Evolutionary conservation across 1,284 basidiomycete genomes (phyloP), one percentile per base, ranked within the genome.

Genomic region (Ceratobasidium sp.): DNA sequence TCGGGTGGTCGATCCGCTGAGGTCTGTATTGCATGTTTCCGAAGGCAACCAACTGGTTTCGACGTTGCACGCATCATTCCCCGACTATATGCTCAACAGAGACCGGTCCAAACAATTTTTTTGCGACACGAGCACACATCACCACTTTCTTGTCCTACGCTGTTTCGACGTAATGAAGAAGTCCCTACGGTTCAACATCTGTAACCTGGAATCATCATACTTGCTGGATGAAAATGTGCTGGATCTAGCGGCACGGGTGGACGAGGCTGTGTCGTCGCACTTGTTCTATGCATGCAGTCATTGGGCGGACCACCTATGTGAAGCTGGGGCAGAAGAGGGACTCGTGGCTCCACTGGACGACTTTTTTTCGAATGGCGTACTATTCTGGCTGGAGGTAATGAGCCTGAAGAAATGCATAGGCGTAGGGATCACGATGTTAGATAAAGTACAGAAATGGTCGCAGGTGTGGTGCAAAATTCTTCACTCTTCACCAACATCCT

Each of bases 371-470:
- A 25, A 49, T 22, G 43, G 49, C 17, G 43, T 77, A 15, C 40
- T 77, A 9, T 57, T 54, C 37, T 77, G 77, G 77, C 37, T 77
- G 22, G 77, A 77, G 49, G 56, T 56, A 9, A 56, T n/a, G n/a
- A n/a, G n/a, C n/a, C n/a, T n/a, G n/a, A n/a, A n/a, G n/a, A 43
- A 56, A 1, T 66, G 62, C 52, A 22, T 75, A 11, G 40, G 61
- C 25, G 22, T 22, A 19, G 71, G 44, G 6, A n/a, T 61, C n/a
- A 1, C 7, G 6, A 32, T n/a, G 49, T 11, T 71, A 29, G 3
- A n/a, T 22, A 29, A 0, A 6, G 68, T 49, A 17, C 4, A 59
- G 9, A 15, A 15, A 8, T 61, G 54, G 54, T 32, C 44, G 9
- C 34, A 43, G 37, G 68, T 71, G 29, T 2, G 51, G n/a, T 25